Conservation (phyloP, 2,329 filamentous ascomycete species). For the Fusarium sp. region DNA sequence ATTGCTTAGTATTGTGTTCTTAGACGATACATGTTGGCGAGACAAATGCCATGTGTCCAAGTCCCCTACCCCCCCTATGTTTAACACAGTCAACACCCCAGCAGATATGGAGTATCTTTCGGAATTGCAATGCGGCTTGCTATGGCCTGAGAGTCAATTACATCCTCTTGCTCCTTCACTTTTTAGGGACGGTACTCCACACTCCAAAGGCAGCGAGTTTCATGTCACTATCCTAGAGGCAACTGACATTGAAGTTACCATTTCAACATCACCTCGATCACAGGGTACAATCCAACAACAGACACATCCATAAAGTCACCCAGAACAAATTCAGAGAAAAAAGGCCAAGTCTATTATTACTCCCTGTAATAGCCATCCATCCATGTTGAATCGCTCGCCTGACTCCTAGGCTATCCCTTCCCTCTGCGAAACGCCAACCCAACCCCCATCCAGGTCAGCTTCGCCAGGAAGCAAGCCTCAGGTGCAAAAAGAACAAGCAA, state of each 20-base stretch:
- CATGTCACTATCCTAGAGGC: background rate
- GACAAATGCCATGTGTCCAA: too few relatives aligned
- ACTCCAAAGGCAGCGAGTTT: too few relatives aligned
- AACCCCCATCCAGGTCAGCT: constrained; percentile 26
- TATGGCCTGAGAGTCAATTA: too few relatives aligned
- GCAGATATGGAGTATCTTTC: too few relatives aligned
- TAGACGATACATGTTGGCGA: too few relatives aligned
- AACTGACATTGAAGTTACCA: background rate
- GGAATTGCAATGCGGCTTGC: too few relatives aligned
- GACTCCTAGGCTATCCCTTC: constrained; percentile 27
- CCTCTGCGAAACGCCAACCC: constrained; percentile 37
- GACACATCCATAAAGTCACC: background rate
- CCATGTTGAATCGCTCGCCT: constrained; percentile 29
- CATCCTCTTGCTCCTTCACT: too few relatives aligned
- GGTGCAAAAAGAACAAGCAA: constrained; percentile 6
- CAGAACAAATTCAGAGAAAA: background rate
- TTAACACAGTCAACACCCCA: too few relatives aligned
- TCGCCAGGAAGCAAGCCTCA: constrained; percentile 39
- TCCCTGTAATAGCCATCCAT: constrained; percentile 23
- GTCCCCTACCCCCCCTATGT: too few relatives aligned
- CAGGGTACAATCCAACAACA: background rate
- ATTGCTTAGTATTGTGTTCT: too few relatives aligned
- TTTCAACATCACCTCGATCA: too few relatives aligned
- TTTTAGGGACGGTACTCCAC: too few relatives aligned
- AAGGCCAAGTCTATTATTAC: constrained; percentile 31